Evolutionary conservation across 2,329 filamentous ascomycete species (phyloP), one percentile per base, ranked within the genome.

Genomic region (Elsinoe necatrix): DNA sequence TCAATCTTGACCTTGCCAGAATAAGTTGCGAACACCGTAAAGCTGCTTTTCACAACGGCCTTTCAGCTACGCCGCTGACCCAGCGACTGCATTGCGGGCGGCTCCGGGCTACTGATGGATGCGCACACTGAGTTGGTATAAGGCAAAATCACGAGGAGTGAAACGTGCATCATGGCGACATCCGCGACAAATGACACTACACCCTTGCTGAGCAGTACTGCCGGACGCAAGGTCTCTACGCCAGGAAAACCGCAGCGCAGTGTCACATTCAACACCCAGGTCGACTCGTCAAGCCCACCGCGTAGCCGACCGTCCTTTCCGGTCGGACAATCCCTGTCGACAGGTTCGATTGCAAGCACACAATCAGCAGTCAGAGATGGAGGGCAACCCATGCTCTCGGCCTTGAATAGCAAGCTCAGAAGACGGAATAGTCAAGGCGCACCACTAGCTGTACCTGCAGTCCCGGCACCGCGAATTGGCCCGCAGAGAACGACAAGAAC

Each of bases 401-500:
- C 86, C 2, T 74, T 96, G 63, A 95, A 96, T 72, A 92, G 78
- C 78, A 95, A 91, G 72, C 78, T 96, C 47, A 85, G 89, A 56
- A 80, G 92, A 65, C 82, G 91, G 62, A 93, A 95, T 66, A 95
- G 89, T 71, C 85, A 89, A 65, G 85, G 88, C 55, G 76, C 82
- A 55, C 75, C 82, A 16, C 72, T 79, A 25, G 70, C 65, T 50
- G 27, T 72, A 39, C 71, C 75, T 2, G 63, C 67, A 6, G 64
- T 69, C n/a, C 70, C 73, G 1, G 71, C 66, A 8, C 73, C 79
- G 54, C 96, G 97, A 73, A 89, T 96, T 58, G 93, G 93, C 1
- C 92, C 93, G 0, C 93, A 98, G 70, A 79, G 93, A 70, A 97
- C 90, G 57, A 95, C 91, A 21, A 95, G 95, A 72, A 96, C 88